phyloP scores from a whole-genome alignment of 1,284 basidiomycete species.

The Leccinum angustisporum region DNA sequence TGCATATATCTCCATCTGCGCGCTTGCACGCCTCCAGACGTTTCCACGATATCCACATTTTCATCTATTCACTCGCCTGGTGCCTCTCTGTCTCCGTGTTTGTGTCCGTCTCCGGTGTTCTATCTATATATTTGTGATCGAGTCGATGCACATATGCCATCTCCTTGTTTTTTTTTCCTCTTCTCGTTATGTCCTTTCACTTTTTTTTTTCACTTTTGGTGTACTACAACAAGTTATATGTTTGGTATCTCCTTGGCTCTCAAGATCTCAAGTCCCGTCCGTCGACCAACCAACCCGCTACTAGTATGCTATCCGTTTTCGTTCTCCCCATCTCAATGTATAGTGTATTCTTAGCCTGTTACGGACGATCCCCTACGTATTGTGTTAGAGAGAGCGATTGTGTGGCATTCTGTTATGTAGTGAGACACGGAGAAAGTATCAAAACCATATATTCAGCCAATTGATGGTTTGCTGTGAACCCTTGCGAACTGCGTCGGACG shows the following conservation, averaged over 20 bases:
- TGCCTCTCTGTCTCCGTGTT: not conserved
- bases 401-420: not conserved
- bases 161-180: conserved; percentile 1
- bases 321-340: not conserved
- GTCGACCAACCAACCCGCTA: not conserved
- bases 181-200: conserved; percentile 15
- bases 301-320: not conserved
- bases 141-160: conserved; percentile 2
- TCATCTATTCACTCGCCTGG: not conserved
- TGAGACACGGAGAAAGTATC: not conserved
- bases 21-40: not conserved
- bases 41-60: not conserved
- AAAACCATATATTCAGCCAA: not conserved
- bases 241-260: not conserved
- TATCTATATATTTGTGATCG: not conserved
- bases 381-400: not conserved
- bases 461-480: too few relatives aligned
- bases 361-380: not conserved
- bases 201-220: not conserved
- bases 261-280: not conserved
- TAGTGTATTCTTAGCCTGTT: not conserved
- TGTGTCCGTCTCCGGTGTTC: not conserved
- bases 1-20: not conserved
- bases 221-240: not conserved
- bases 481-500: too few relatives aligned